Conservation (phyloP, 345 rosid species). For the Ailanthus altissimus region DNA sequence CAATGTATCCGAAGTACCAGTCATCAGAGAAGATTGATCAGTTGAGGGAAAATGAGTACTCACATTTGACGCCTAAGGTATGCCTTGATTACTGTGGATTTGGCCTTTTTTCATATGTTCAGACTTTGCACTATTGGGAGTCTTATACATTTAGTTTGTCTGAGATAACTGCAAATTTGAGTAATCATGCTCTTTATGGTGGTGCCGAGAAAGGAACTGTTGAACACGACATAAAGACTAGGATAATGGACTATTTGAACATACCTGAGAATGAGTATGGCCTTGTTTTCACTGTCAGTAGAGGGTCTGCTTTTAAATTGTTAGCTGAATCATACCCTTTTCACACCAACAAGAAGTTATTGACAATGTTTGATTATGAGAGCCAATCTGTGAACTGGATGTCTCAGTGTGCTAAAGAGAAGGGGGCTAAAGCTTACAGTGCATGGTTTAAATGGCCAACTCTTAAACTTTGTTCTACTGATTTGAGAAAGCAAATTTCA, state of each 20-base stretch:
- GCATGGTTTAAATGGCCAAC: constrained; percentile 99
- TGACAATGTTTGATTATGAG: constrained; percentile 98
- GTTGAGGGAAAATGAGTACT: constrained; percentile 73
- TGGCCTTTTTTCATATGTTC: constrained; percentile 90
- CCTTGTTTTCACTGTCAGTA: constrained; percentile 97
- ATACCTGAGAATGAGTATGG: constrained; percentile 97
- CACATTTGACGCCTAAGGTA: constrained; percentile 86
- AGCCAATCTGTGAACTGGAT: constrained; percentile 98
- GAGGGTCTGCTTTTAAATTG: constrained; percentile 97
- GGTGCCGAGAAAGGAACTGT: constrained; percentile 90
- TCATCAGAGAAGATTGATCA: constrained; percentile 87
- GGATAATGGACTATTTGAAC: constrained; percentile 95
- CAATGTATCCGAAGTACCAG: constrained; percentile 85
- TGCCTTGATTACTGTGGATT: constrained; percentile 99
- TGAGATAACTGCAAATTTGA: constrained; percentile 91
- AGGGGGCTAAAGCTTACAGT: constrained; percentile 84
- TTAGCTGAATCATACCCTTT: constrained; percentile 96
- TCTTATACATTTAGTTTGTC: constrained; percentile 96
- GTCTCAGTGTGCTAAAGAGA: constrained; percentile 94
- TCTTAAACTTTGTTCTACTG: constrained; percentile 90
- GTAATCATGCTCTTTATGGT: constrained; percentile 91
- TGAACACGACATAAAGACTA: constrained; percentile 84
- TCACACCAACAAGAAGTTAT: constrained; percentile 85
- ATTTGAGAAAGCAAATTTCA: constrained; percentile 84
- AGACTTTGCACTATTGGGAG: constrained; percentile 93